Evolutionary conservation across 2,329 filamentous ascomycete genomes (phyloP), one percentile per base, ranked within the genome.

Genomic region (Aplosporella prunicola): DNA sequence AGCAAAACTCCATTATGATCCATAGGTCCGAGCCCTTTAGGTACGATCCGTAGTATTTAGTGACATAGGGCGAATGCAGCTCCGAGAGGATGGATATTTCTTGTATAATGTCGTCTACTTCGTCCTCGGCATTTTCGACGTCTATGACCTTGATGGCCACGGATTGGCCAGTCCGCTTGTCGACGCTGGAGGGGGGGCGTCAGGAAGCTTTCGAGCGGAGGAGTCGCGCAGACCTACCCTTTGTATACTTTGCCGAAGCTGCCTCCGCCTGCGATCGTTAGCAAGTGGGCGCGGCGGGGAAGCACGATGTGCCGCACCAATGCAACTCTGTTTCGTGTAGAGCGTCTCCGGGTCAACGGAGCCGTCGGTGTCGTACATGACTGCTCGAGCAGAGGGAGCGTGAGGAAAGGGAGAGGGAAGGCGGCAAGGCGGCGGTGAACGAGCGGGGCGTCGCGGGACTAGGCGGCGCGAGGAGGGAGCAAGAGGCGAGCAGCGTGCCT

Each of bases 1-100:
- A 88, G 62, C 91, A 98, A 55, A 91, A 98, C 62, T 98, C 91
- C 91, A 98, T 98, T 59, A 96, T 87, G 51, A 98, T 98, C 91
- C 91, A 98, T 52, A 98, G 67, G 65, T 96, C 85, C 2, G 88
- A 91, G 16, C 89, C 91, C 55, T 94, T 94, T 49, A 94, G 78
- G 56, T 91, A 96, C 40, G 89, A 95, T 48, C 91, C 91, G 65
- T 94, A 87, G 68, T 98, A 98, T 61, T 93, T 91, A 25, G 91
- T 98, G 45, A 96, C 89, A 56, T 93, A 94, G 13, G 87, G 87
- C 13, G 89, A 96, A 63, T 93, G 85, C 47, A 98, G 76, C 62
- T 93, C 89, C 20, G 91, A 94, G 39, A 98, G 72, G 51, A 98
- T 96, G 48, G 89, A 87, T 50, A 98, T 96, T 65, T 98, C 91